phyloP scores from a whole-genome alignment of 805 yeast species.

The Ogataea neopini region DNA sequence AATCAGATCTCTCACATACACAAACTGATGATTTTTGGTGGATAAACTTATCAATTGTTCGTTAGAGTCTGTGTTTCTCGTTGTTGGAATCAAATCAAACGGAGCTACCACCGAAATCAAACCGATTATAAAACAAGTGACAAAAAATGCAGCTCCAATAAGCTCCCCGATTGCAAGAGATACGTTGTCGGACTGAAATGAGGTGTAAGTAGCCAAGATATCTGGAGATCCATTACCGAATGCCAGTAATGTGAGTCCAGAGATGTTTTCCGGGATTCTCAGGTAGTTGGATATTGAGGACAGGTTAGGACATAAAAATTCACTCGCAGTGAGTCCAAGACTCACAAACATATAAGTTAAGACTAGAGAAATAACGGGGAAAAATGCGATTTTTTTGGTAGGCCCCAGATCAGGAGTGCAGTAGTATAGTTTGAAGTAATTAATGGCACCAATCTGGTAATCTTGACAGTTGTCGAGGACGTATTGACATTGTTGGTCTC shows the following conservation, averaged over 20 bases:
- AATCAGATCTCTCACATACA: slow-evolving; percentile 61
- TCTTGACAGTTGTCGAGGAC: slow-evolving; percentile 30
- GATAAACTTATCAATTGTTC: slow-evolving; percentile 11
- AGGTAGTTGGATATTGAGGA: slow-evolving; percentile 64
- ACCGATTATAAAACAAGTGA: slow-evolving; percentile 79
- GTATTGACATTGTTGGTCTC: slow-evolving; percentile 31
- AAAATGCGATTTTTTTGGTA: slow-evolving; percentile 18
- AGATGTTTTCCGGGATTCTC: slow-evolving; percentile 72
- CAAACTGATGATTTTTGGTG: slow-evolving; percentile 37
- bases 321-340: slow-evolving; percentile 81
- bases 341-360: slow-evolving; percentile 52
- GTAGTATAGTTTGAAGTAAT: slow-evolving; percentile 34
- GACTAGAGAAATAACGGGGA: slow-evolving; percentile 24
- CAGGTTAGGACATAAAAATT: slow-evolving; percentile 80
- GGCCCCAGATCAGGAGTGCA: slow-evolving; percentile 24
- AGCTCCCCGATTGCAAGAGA: slow-evolving; percentile 86
- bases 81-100: slow-evolving; percentile 45
- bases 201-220: slow-evolving; percentile 78
- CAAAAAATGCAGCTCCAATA: slow-evolving; percentile 87
- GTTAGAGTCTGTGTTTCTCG: slow-evolving; percentile 5
- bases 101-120: slow-evolving; percentile 70
- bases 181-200: slow-evolving; percentile 66
- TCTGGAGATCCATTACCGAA: slow-evolving; percentile 95
- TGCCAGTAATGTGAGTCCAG: slow-evolving; percentile 87
- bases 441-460: slow-evolving; percentile 29